Evolutionary conservation across 2,329 filamentous ascomycete genomes (phyloP).

Genomic region (Claviceps fusiformis): DNA sequence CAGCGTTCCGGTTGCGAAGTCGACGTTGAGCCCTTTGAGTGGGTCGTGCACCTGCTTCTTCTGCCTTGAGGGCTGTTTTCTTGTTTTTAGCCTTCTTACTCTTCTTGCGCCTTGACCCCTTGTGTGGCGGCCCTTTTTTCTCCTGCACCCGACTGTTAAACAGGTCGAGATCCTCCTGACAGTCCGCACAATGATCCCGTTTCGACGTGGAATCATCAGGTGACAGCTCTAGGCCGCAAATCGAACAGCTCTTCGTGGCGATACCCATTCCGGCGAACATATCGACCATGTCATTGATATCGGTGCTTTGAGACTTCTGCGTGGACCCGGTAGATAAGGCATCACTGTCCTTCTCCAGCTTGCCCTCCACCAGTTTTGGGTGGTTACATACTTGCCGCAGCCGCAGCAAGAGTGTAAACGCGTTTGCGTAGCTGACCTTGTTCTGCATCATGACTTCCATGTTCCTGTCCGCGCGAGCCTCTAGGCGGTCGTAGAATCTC

Average conservation of each 20-base stretch:
- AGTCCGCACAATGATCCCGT: constrained; percentile 55
- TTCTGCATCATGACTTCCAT: constrained; percentile 80
- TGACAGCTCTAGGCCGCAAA: constrained; percentile 61
- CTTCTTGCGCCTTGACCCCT: constrained; percentile 20
- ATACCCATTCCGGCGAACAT: constrained; percentile 77
- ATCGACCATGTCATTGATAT: constrained; percentile 72
- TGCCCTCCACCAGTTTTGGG: constrained; percentile 72
- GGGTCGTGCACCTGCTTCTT: constrained; percentile 11
- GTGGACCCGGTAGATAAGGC: constrained; percentile 53
- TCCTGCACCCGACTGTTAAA: constrained; percentile 35
- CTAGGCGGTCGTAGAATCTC: constrained; percentile 72
- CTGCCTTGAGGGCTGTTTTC: constrained; percentile 7
- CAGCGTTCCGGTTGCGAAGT: constrained; percentile 37
- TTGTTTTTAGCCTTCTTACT: constrained; percentile 21
- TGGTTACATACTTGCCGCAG: constrained; percentile 92
- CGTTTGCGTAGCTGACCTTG: constrained; percentile 81
- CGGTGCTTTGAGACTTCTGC: constrained; percentile 41
- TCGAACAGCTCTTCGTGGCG: constrained; percentile 62
- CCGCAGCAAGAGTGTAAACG: constrained; percentile 79
- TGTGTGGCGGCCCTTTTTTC: constrained; percentile 19
- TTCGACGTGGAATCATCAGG: constrained; percentile 27
- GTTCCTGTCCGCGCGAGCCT: constrained; percentile 72
- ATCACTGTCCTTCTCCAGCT: constrained; percentile 78
- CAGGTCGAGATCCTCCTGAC: constrained; percentile 58
- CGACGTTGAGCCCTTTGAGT: constrained; percentile 15